phyloP scores from a whole-genome alignment of 805 yeast genomes.

The Debaryomyces prosopidis region DNA sequence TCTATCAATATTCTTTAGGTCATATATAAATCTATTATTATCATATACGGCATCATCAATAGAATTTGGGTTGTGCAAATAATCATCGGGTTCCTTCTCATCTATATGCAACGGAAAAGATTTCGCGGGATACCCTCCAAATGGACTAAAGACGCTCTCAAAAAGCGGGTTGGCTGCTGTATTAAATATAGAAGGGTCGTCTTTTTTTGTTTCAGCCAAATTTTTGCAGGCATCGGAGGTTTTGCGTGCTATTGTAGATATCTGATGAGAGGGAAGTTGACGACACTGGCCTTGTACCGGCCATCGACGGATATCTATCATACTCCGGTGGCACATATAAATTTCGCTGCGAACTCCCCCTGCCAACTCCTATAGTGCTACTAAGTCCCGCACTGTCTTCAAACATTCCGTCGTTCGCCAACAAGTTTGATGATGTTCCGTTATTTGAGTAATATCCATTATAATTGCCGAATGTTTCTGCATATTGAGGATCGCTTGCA shows the following conservation, averaged over 20 bases:
- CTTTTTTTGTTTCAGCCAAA: slow-evolving; percentile 14
- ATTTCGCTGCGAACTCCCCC: slow-evolving; percentile 8
- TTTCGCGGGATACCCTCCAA: slow-evolving; percentile 95
- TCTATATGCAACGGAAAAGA: slow-evolving; percentile 88
- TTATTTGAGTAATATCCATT: slow-evolving; percentile 42
- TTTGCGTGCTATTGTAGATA: slow-evolving; percentile 9
- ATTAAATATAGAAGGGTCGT: slow-evolving; percentile 14
- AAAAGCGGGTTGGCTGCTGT: slow-evolving; percentile 34
- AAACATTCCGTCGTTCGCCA: slow-evolving; percentile 17
- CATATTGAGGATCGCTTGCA: background rate
- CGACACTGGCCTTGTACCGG: slow-evolving; percentile 57
- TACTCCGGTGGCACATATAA: slow-evolving; percentile 51
- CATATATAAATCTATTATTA: slow-evolving; percentile 61
- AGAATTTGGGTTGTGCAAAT: slow-evolving; percentile 93
- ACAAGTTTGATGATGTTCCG: slow-evolving; percentile 38
- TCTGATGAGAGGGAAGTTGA: slow-evolving; percentile 33
- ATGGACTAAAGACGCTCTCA: slow-evolving; percentile 73
- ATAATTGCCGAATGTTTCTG: slow-evolving; percentile 23
- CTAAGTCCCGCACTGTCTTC: slow-evolving; percentile 5
- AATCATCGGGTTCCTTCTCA: slow-evolving; percentile 94
- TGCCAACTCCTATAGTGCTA: background rate
- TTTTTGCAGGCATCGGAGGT: slow-evolving; percentile 4
- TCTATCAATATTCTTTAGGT: slow-evolving; percentile 64
- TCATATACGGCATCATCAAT: slow-evolving; percentile 86
- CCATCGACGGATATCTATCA: slow-evolving; percentile 67